These are phyloP conservation scores for Arthroderma sp. DNA, from an alignment of 2,329 filamentous ascomycete genomes.

Conservation along the genomic window DNA sequence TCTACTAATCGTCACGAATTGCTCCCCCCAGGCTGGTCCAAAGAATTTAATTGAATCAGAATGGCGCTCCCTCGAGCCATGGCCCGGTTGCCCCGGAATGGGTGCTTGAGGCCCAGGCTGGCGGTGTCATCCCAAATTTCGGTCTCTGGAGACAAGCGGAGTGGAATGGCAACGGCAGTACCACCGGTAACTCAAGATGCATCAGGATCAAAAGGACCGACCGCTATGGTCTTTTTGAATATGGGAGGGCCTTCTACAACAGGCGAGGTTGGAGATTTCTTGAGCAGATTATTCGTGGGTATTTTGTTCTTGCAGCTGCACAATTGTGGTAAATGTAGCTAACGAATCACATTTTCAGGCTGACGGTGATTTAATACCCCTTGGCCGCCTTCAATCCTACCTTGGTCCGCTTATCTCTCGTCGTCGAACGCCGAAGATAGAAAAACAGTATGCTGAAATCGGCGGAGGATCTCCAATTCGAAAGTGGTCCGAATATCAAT, in stretches of 20 bases:
- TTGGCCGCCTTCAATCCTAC: slow-evolving; percentile 81
- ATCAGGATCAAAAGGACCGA: slow-evolving; percentile 61
- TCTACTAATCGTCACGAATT: too few relatives aligned
- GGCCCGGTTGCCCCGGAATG: slow-evolving; percentile 2
- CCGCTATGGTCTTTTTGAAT: slow-evolving; percentile 97
- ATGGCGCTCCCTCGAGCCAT: slow-evolving; percentile 8
- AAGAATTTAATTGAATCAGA: not conserved
- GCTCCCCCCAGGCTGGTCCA: too few relatives aligned
- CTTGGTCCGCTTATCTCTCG: slow-evolving; percentile 76
- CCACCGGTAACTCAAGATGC: slow-evolving; percentile 71
- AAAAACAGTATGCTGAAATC: slow-evolving; percentile 89
- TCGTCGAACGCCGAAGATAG: slow-evolving; percentile 85
- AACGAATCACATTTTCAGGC: slow-evolving; percentile 40
- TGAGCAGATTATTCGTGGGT: slow-evolving; percentile 81
- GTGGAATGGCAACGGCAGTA: slow-evolving; percentile 45
- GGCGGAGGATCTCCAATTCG: slow-evolving; percentile 96
- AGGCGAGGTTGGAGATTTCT: slow-evolving; percentile 75
- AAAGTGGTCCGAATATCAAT: slow-evolving; percentile 95
- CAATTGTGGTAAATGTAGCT: slow-evolving; percentile 9
- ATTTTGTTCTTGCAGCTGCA: not conserved
- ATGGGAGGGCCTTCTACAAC: slow-evolving; percentile 92
- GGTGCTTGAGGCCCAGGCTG: not conserved
- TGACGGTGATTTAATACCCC: slow-evolving; percentile 88
- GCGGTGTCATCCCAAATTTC: too few relatives aligned
- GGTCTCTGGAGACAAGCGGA: too few relatives aligned